These are phyloP conservation scores for Daedalea quercina DNA, from an alignment of 768 basidiomycete genomes.

Conservation along the genomic window DNA sequence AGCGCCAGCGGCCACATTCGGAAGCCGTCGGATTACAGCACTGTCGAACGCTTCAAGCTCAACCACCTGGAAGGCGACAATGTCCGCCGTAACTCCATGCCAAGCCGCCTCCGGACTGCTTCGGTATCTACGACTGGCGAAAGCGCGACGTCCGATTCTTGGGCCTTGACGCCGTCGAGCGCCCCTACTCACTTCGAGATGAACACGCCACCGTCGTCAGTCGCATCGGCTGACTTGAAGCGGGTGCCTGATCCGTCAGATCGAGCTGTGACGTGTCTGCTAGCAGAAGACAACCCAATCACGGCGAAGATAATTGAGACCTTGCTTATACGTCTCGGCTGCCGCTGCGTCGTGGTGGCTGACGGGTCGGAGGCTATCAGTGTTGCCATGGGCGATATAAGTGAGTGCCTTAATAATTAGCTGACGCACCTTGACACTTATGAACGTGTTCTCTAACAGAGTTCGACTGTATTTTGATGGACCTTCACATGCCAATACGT, in stretches of 20 bases:
- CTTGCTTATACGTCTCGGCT: constrained; percentile 86
- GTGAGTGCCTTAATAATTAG: constrained; percentile 42
- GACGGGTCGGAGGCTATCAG: constrained; percentile 97
- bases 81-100: constrained; percentile 68
- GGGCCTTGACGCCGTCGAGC: constrained; percentile 39
- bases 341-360: constrained; percentile 90
- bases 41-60: constrained; percentile 83
- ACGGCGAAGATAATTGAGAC: constrained; percentile 98
- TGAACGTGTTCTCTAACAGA: constrained; percentile 58
- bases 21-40: constrained; percentile 86
- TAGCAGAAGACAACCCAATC: constrained; percentile 98
- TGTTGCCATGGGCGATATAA: constrained; percentile 95
- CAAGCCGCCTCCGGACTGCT: constrained; percentile 80
- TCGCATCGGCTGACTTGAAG: constrained; percentile 77
- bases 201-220: constrained; percentile 74
- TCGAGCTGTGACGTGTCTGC: constrained; percentile 85
- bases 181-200: constrained; percentile 45
- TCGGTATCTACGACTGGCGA: constrained; percentile 78
- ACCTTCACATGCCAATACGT: constrained; percentile 92
- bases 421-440: constrained; percentile 17
- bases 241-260: constrained; percentile 75
- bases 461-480: constrained; percentile 95
- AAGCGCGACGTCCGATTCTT: constrained; percentile 68
- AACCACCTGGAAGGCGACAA: constrained; percentile 73
- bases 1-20: constrained; percentile 57